phyloP scores from a whole-genome alignment of 352 stramenopile species.

The Saprolegnia parasitica region DNA sequence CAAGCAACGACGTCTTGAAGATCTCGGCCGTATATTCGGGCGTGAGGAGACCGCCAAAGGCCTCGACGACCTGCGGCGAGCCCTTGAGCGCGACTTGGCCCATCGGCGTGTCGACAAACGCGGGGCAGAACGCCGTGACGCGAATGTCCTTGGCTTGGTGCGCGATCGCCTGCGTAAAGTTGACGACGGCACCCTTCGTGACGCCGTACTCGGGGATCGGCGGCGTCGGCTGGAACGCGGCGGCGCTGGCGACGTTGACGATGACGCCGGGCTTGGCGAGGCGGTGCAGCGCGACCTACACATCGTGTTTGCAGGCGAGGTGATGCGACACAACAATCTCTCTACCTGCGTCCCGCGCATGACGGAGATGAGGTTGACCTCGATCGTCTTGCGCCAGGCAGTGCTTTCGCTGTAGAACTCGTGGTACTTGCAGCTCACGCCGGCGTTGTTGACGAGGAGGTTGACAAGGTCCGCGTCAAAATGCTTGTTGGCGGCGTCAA shows the following conservation, averaged over 20 bases:
- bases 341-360: slow-evolving; percentile 57
- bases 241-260: slow-evolving; percentile 63
- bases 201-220: slow-evolving; percentile 63
- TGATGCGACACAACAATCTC: slow-evolving; percentile 16
- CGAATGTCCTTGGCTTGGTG: slow-evolving; percentile 65
- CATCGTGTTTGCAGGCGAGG: slow-evolving; percentile 51
- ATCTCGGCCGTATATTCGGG: slow-evolving; percentile 1
- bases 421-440: slow-evolving; percentile 57
- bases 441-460: slow-evolving; percentile 76
- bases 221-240: slow-evolving; percentile 42
- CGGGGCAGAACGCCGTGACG: slow-evolving; percentile 57
- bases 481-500: slow-evolving; percentile 52
- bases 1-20: background rate
- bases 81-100: slow-evolving; percentile 34
- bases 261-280: slow-evolving; percentile 34
- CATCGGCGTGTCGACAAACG: slow-evolving; percentile 63
- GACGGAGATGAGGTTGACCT: slow-evolving; percentile 66
- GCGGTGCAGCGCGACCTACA: slow-evolving; percentile 25
- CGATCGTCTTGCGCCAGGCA: slow-evolving; percentile 61
- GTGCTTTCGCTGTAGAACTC: slow-evolving; percentile 33
- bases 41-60: background rate
- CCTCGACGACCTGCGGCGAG: background rate
- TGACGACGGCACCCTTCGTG: slow-evolving; percentile 68
- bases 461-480: slow-evolving; percentile 55
- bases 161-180: slow-evolving; percentile 62